Conservation (phyloP, 345 rosid genomes). For the Citrus sp. region DNA sequence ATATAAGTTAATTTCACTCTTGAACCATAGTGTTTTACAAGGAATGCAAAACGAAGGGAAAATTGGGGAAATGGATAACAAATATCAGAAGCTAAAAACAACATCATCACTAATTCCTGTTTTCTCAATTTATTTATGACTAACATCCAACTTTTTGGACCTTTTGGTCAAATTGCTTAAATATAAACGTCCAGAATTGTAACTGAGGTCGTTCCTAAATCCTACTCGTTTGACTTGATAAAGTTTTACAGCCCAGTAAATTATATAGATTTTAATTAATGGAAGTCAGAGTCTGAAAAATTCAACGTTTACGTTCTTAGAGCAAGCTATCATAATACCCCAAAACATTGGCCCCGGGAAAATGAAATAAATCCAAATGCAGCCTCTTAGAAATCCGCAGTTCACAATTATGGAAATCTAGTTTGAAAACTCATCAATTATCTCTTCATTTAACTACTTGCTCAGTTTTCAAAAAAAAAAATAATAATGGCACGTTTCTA, state of each 20-base stretch:
- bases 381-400: not conserved
- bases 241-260: not conserved
- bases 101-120: not conserved
- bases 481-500: not conserved
- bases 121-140: not conserved
- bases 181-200: not conserved
- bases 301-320: slow-evolving; percentile 4
- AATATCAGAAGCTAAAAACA: not conserved
- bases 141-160: not conserved
- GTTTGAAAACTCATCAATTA: not conserved
- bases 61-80: not conserved
- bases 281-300: slow-evolving; percentile 5
- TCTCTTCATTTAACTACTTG: not conserved
- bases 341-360: not conserved
- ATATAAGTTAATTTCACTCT: slow-evolving; percentile 8
- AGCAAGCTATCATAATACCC: not conserved
- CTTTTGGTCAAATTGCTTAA: not conserved
- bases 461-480: no score
- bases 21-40: not conserved
- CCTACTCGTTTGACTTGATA: not conserved
- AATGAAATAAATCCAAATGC: not conserved
- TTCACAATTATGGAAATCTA: not conserved
- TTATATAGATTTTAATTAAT: not conserved
- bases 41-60: not conserved
- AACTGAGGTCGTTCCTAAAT: not conserved